phyloP scores from a whole-genome alignment of 345 rosid species.

The Rubroshorea leprosula region DNA sequence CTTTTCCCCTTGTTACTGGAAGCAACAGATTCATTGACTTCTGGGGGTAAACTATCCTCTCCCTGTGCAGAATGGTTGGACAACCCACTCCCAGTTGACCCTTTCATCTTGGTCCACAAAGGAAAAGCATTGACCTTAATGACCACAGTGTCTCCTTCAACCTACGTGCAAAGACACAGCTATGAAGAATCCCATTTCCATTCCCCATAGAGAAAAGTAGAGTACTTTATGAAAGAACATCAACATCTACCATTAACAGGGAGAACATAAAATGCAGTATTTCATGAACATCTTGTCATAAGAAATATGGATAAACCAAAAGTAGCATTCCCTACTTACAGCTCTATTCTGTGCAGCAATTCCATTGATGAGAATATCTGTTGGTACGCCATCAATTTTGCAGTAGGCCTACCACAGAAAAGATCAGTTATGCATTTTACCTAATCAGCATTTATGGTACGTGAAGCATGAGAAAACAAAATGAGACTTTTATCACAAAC shows the following conservation, averaged over 20 bases:
- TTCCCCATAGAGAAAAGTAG: too few species aligned
- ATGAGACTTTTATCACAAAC: slow-evolving; percentile 33
- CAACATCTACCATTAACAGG: too few species aligned
- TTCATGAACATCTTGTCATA: not conserved
- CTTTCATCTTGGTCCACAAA: slow-evolving; percentile 82
- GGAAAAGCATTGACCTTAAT: slow-evolving; percentile 61
- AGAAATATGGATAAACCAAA: not conserved
- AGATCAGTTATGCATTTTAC: not conserved
- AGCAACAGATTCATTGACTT: slow-evolving; percentile 21
- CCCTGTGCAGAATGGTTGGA: slow-evolving; percentile 29
- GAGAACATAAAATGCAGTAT: too few species aligned
- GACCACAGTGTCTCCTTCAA: slow-evolving; percentile 74
- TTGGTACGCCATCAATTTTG: slow-evolving; percentile 83
- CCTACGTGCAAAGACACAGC: slow-evolving; percentile 32
- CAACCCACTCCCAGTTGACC: slow-evolving; percentile 39
- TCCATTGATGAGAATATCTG: slow-evolving; percentile 73
- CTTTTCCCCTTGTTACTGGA: slow-evolving; percentile 27
- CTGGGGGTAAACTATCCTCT: slow-evolving; percentile 24
- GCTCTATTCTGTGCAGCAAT: slow-evolving; percentile 75
- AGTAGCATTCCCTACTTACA: slow-evolving; percentile 44
- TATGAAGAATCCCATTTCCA: not conserved
- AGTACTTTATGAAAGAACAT: too few species aligned
- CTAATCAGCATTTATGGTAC: not conserved
- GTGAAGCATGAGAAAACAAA: not conserved
- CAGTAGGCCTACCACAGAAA: slow-evolving; percentile 63